phyloP scores from a whole-genome alignment of 164 flowering plant genomes.

The Akebia trifoliata region DNA sequence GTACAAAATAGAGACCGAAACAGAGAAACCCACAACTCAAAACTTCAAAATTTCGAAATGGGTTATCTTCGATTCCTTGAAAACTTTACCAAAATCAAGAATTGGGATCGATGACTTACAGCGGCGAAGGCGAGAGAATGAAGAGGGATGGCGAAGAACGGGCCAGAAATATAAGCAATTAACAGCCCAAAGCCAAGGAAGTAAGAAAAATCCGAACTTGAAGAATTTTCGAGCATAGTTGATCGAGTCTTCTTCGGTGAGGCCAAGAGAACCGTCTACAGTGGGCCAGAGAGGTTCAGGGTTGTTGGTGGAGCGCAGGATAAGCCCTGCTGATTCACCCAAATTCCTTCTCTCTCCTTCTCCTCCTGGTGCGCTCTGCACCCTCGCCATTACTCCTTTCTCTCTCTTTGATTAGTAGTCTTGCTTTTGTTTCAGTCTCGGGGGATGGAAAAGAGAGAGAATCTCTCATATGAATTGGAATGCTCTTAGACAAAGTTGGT shows the following conservation, averaged over 20 bases:
- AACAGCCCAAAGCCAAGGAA: conserved; percentile 88
- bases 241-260: conserved; percentile 66
- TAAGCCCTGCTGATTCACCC: conserved; percentile 11
- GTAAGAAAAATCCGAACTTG: conserved; percentile 66
- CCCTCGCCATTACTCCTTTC: conserved; percentile 9
- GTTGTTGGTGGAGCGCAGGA: conserved; percentile 4
- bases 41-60: neutral
- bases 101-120: conserved; percentile 36
- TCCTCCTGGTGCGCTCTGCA: conserved; percentile 4
- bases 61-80: neutral
- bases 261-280: conserved; percentile 76
- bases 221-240: conserved; percentile 65
- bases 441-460: neutral
- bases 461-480: too few species aligned
- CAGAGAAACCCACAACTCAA: neutral
- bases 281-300: conserved; percentile 63
- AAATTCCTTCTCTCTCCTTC: conserved; percentile 13
- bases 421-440: neutral
- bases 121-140: conserved; percentile 63
- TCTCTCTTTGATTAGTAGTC: neutral
- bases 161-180: conserved; percentile 98
- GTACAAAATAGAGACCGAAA: neutral
- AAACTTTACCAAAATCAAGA: neutral
- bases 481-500: too few species aligned
- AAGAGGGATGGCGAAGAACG: conserved; percentile 55